Percentiles rank a stretch among this genome's conserved stretches.
Evolutionary conservation across 2,329 filamentous ascomycete genomes (phyloP).

Genomic region (Thelonectria blattea): DNA sequence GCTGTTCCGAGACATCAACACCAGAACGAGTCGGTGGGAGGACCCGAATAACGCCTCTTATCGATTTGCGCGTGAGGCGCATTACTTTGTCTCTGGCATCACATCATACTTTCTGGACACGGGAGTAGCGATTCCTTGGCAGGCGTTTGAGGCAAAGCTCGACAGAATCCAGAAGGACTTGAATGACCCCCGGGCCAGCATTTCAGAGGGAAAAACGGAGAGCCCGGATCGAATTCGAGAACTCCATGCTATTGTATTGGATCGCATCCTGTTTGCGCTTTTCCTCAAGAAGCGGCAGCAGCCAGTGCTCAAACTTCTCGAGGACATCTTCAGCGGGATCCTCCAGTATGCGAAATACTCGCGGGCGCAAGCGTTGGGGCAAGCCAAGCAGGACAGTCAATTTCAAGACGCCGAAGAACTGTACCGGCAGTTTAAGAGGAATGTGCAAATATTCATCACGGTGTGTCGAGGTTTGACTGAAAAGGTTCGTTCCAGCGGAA

Average conservation of each 20-base stretch:
- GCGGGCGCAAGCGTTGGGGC: conserved; percentile 47
- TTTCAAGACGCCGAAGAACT: conserved; percentile 48
- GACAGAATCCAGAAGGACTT: conserved; percentile 66
- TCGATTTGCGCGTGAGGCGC: conserved; percentile 76
- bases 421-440: conserved; percentile 72
- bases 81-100: conserved; percentile 77
- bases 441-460: conserved; percentile 75
- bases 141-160: conserved; percentile 69
- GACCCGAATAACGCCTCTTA: conserved; percentile 49
- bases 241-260: conserved; percentile 74
- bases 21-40: conserved; percentile 43
- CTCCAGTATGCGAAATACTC: conserved; percentile 69
- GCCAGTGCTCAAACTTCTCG: conserved; percentile 73
- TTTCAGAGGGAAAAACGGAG: conserved; percentile 38
- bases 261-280: conserved; percentile 75
- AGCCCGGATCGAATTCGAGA: conserved; percentile 72
- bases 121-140: conserved; percentile 77
- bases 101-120: conserved; percentile 81
- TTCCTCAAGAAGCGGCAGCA: conserved; percentile 77
- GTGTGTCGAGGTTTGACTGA: conserved; percentile 73
- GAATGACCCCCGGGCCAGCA: conserved; percentile 48
- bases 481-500: conserved; percentile 56
- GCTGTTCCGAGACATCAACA: conserved; percentile 64
- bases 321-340: conserved; percentile 77
- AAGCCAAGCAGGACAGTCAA: conserved; percentile 24